Base-by-base conservation (phyloP, 495 filamentous ascomycete species). In the Penicillium alfredii region DNA sequence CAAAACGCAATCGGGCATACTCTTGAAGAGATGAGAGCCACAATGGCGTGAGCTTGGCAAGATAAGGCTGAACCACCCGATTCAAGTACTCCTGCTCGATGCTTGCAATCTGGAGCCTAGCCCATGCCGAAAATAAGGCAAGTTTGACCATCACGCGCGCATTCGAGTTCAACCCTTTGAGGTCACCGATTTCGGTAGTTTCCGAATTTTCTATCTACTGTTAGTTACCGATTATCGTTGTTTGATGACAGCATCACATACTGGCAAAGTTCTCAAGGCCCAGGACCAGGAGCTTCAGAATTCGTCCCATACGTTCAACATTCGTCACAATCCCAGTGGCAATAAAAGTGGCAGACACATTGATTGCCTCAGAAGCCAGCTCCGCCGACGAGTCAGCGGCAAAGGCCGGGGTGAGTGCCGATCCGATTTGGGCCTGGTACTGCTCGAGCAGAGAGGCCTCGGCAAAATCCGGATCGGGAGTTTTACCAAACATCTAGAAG, bases 91-190 rank as follows among this genome's bases (percentile, higher is more conserved):
- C 80, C 38, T 97, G 88, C 48, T 97, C 90, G 15, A 79, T 81
- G 62, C 92, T 96, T 2, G 93, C 89, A 27, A 99, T 88, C 58
- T 99, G 93, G 20, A 99, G 74, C 43, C 94, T 86, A n/a, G 92
- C 93, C 92, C 92, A 99, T 6, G 88, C 92, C n/a, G 89, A 89
- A 55, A 93, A 88, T 1, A 97, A 82, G 1, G 93, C 80, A 78
- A 95, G 88, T 55, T 89, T 93, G 25, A 99, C 88, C 92, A 99
- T 99, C 17, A 95, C 88, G 41, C 89, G 84, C 3, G 92, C 92
- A 53, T 99, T 99, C 0, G 93, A 86, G 57, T 93, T 94, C 17
- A 97, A 78, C 2, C 85, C 87, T 60, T 86, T 87, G 12, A 99
- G 65, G 43, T 99, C 92, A 15, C 93, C 92, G 56, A 99, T 95